Conservation (phyloP, 306 rosid genomes). For the Vigna reflexopilosa region DNA sequence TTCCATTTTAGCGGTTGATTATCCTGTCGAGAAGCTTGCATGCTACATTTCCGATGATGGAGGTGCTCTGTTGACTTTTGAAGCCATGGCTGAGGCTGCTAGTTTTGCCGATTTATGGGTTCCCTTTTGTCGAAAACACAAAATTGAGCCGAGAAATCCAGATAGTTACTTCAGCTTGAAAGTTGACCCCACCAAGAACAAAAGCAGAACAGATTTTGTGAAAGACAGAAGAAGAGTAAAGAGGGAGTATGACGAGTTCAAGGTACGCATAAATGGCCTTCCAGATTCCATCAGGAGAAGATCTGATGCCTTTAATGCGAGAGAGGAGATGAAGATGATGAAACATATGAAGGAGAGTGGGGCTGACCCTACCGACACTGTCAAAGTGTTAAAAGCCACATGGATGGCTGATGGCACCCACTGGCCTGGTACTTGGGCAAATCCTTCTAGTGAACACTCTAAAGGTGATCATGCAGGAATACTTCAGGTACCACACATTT, state of each 20-base stretch:
- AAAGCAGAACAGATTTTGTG: neutral
- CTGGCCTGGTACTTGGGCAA: neutral
- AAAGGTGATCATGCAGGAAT: slow-evolving; percentile 13
- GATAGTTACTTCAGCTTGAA: neutral
- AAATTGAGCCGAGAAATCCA: neutral
- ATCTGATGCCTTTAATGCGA: neutral
- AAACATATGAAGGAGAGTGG: neutral
- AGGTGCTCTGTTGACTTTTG: neutral
- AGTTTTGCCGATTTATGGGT: slow-evolving; percentile 4
- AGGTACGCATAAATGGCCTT: slow-evolving; percentile 4
- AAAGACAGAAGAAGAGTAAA: neutral
- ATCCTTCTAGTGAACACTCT: neutral
- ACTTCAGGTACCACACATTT: neutral
- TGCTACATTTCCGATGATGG: neutral
- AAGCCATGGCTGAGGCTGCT: slow-evolving; percentile 11
- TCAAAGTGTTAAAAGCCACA: neutral
- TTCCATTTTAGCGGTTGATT: neutral
- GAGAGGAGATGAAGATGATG: slow-evolving; percentile 9
- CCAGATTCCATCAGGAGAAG: slow-evolving; percentile 10
- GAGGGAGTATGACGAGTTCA: neutral
- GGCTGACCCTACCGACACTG: neutral
- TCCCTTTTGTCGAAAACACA: neutral
- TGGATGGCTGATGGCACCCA: slow-evolving; percentile 12
- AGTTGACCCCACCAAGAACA: slow-evolving; percentile 16
- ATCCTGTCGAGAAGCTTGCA: neutral